Conservation (phyloP, 169 alveolate genomes). For the Neospora caninum region DNA sequence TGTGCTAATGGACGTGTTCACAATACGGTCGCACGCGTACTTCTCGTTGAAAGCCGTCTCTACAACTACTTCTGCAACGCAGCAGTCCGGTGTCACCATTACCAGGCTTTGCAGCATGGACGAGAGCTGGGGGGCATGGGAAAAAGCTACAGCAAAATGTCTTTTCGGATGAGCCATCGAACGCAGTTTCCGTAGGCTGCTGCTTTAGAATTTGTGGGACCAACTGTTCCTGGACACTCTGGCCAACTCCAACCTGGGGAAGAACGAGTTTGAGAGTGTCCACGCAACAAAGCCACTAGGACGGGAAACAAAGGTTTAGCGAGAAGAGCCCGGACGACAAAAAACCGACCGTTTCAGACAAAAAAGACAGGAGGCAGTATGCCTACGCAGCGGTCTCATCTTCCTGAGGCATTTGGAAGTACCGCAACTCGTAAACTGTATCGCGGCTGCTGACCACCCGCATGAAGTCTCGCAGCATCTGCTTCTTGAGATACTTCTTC, state of each 20-base stretch:
- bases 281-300: neutral
- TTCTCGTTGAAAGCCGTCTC: too few species aligned
- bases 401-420: slow-evolving; percentile 77
- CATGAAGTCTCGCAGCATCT: slow-evolving; percentile 96
- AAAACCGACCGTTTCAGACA: neutral
- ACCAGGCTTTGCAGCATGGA: too few species aligned
- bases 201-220: too few species aligned
- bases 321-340: neutral
- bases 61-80: too few species aligned
- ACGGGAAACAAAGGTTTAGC: neutral
- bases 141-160: too few species aligned
- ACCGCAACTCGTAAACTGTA: slow-evolving; percentile 76
- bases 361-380: neutral
- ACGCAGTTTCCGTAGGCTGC: too few species aligned
- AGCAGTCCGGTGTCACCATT: too few species aligned
- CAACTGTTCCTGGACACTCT: neutral
- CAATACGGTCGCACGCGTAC: too few species aligned
- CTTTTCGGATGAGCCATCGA: too few species aligned
- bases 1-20: too few species aligned
- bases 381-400: slow-evolving; percentile 60
- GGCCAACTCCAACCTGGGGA: neutral
- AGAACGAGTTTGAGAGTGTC: neutral
- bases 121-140: too few species aligned
- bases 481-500: slow-evolving; percentile 97
- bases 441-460: slow-evolving; percentile 94